These are phyloP conservation scores for Hypomyces perniciosus DNA, from an alignment of 2,329 filamentous ascomycete genomes.

Conservation along the genomic window DNA sequence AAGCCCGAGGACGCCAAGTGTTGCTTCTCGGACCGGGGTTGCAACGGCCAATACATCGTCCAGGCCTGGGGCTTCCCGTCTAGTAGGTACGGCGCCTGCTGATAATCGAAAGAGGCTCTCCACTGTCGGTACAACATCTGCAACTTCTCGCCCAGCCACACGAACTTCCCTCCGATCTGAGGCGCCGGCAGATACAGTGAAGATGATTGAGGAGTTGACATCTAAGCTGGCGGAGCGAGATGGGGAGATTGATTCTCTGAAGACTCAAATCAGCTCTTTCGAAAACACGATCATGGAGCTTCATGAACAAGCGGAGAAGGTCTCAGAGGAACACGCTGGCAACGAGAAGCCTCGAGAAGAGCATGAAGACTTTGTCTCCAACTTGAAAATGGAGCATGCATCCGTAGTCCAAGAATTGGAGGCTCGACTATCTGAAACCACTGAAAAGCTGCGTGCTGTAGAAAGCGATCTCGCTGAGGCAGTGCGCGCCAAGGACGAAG, in stretches of 20 bases:
- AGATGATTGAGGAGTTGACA: conserved; percentile 56
- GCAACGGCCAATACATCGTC: conserved; percentile 25
- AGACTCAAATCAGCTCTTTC: conserved; percentile 49
- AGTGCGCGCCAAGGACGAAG: conserved; percentile 43
- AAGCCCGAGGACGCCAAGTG: conserved; percentile 31
- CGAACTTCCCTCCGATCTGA: conserved; percentile 36
- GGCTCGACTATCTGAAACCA: conserved; percentile 41
- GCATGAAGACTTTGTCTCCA: conserved; percentile 39
- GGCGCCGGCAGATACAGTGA: conserved; percentile 38
- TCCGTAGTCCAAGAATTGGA: conserved; percentile 42
- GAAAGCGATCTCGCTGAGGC: conserved; percentile 46
- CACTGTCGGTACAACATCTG: conserved; percentile 35
- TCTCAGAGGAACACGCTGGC: conserved; percentile 28
- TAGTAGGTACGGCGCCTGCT: conserved; percentile 18
- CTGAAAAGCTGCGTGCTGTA: conserved; percentile 45
- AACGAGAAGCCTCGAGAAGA: conserved; percentile 38
- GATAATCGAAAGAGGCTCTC: conserved; percentile 54
- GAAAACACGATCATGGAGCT: conserved; percentile 52
- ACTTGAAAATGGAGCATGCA: conserved; percentile 45
- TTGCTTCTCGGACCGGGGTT: conserved; percentile 25
- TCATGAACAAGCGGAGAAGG: conserved; percentile 43
- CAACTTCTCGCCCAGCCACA: conserved; percentile 21
- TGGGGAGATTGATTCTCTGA: conserved; percentile 50
- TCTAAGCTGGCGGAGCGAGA: conserved; percentile 53
- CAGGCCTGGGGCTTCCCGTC: conserved; percentile 23